These are phyloP conservation scores for Hordeum marinum DNA, from an alignment of 176 grass and related monocot genomes.

Conservation along the genomic window DNA sequence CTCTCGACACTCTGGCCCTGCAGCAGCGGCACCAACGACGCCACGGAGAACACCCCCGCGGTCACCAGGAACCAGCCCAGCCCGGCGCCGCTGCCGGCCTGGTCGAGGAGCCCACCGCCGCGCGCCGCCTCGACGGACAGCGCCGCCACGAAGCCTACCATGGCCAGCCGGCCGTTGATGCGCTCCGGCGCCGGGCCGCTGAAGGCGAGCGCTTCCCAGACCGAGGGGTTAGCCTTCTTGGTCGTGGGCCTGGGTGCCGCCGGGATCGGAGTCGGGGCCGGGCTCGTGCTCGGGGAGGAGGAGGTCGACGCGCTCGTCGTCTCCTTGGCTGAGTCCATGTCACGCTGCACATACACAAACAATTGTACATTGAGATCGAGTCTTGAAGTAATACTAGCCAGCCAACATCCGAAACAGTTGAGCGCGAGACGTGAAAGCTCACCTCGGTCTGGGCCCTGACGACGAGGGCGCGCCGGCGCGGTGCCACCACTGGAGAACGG, in stretches of 20 bases:
- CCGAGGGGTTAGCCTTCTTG: slow-evolving; percentile 7
- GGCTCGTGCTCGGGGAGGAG: neutral
- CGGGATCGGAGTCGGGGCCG: neutral
- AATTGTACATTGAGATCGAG: neutral
- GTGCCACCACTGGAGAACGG: neutral
- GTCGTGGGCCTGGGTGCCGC: neutral
- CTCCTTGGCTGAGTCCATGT: neutral
- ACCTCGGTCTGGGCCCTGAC: neutral
- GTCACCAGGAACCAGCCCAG: slow-evolving; percentile 41
- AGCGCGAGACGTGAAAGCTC: neutral
- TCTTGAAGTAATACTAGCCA: neutral
- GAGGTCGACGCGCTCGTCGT: neutral
- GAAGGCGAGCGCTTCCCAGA: slow-evolving; percentile 58
- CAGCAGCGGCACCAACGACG: slow-evolving; percentile 71
- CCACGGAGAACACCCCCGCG: slow-evolving; percentile 38
- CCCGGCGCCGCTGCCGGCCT: slow-evolving; percentile 42
- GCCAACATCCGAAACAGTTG: neutral
- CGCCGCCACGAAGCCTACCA: slow-evolving; percentile 67
- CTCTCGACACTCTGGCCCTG: slow-evolving; percentile 41
- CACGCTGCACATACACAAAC: neutral
- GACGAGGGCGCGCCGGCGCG: neutral
- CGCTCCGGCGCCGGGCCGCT: slow-evolving; percentile 60
- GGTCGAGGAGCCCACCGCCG: slow-evolving; percentile 31
- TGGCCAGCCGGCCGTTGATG: slow-evolving; percentile 69
- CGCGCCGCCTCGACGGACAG: slow-evolving; percentile 45